Evolutionary conservation across 78 protist genomes (phyloP), one percentile per base, ranked within the genome.

Genomic region (Diacronema lutheri): DNA sequence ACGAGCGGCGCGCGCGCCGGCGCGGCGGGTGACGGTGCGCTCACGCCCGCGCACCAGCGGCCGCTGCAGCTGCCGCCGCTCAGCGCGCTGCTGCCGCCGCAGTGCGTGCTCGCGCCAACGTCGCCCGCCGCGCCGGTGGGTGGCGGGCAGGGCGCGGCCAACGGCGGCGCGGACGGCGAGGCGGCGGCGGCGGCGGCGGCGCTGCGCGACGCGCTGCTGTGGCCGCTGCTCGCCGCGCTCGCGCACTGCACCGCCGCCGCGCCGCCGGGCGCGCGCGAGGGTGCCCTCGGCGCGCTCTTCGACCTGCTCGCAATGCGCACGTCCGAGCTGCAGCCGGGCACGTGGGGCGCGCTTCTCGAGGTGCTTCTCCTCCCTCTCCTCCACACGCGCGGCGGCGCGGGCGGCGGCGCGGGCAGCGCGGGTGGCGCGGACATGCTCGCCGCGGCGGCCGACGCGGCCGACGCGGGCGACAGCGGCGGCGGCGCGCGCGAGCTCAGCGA

Each of bases 161-260:
- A 20, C 61, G 29, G 23, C 61, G 29, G 23, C 61, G 29, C 29
- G 23, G 61, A 5, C 61, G 29, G 5, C 61, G 29, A 5, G 29
- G 23, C 61, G 16, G 61, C 13, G 2, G 66, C 13, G 14, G 66
- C 31, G 4, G 40, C 72, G 26, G 50, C 50, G 50, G 3, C 50
- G 50, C 16, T 7, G 50, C 16, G 21, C 14, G 76, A 68, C 40
- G 13, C 40, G 11, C n/a, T 37, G 4, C 37, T 46, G 76, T 68
- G 76, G 76, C 31, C 76, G 76, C 76, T 68, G 25, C n/a, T 31
- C 46, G 76, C 10, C 46, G 19, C 50, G 31, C 76, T 68, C n/a
- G 6, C 46, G 19, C n/a, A 33, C 40, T 68, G 35, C 35, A 29
- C 76, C 5, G 14, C 14, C 23, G 20, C 46, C 26, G 35, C 46